These are phyloP conservation scores for Thozetella sp. DNA, from an alignment of 495 filamentous ascomycete genomes.

Conservation along the genomic window DNA sequence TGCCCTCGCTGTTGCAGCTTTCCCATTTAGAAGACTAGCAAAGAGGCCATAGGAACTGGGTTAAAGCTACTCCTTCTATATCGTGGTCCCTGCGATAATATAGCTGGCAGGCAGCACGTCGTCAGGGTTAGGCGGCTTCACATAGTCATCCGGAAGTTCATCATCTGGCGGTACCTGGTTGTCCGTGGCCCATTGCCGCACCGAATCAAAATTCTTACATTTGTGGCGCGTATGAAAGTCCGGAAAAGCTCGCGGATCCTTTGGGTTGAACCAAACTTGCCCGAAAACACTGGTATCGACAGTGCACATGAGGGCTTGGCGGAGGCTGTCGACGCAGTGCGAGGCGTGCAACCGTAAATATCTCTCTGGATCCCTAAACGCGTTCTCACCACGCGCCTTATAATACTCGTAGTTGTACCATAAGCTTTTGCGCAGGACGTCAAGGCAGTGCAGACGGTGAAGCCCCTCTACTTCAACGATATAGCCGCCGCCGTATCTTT, in stretches of 20 bases:
- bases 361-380: not conserved
- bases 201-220: not conserved
- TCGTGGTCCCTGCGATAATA: not conserved
- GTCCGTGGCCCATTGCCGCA: not conserved
- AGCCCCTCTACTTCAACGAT: not conserved
- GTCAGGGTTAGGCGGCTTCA: not conserved
- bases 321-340: not conserved
- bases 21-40: not conserved
- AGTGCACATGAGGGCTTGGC: not conserved
- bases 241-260: not conserved
- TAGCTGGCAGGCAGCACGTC: not conserved
- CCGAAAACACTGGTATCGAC: not conserved
- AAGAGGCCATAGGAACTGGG: not conserved
- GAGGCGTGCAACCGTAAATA: not conserved
- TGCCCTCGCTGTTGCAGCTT: not conserved
- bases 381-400: not conserved
- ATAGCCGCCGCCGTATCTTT: not conserved
- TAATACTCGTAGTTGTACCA: not conserved
- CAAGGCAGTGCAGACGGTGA: not conserved
- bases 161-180: not conserved
- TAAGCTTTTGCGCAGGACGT: not conserved
- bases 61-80: not conserved
- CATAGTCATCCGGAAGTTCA: not conserved
- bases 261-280: not conserved
- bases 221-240: not conserved